These are phyloP conservation scores for Phoma sp. DNA, from an alignment of 2,329 filamentous ascomycete genomes.

Conservation along the genomic window DNA sequence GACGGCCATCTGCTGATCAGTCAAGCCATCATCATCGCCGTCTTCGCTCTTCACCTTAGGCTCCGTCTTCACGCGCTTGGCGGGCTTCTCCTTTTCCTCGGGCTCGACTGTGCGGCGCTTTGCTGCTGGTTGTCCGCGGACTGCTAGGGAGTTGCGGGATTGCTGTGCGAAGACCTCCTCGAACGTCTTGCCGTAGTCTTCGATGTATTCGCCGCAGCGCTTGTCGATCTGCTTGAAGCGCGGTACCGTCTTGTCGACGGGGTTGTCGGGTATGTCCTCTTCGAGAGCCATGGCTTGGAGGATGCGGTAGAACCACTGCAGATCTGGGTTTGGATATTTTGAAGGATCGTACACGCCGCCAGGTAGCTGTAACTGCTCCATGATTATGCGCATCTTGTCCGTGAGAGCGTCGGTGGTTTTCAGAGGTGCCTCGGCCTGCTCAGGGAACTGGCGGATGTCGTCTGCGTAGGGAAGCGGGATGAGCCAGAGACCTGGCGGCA, in stretches of 20 bases:
- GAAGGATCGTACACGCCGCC: constrained; percentile 82
- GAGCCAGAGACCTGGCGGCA: constrained; percentile 88
- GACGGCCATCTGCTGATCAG: constrained; percentile 53
- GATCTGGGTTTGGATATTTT: constrained; percentile 87
- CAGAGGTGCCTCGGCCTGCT: constrained; percentile 58
- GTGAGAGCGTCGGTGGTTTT: constrained; percentile 70
- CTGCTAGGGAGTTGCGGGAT: constrained; percentile 49
- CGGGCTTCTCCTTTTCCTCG: constrained; percentile 31
- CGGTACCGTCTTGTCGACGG: constrained; percentile 81
- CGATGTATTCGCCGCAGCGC: constrained; percentile 78
- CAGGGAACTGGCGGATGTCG: constrained; percentile 78
- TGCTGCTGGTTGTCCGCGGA: constrained; percentile 47
- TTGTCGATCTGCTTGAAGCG: constrained; percentile 87
- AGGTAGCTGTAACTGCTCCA: constrained; percentile 88
- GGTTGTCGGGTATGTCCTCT: constrained; percentile 80
- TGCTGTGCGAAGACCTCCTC: constrained; percentile 61
- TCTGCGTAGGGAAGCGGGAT: constrained; percentile 88
- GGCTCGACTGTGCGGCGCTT: constrained; percentile 52
- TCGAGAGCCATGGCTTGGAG: constrained; percentile 89
- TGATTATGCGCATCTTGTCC: constrained; percentile 79
- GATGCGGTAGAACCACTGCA: constrained; percentile 98
- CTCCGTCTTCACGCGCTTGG: constrained; percentile 40
- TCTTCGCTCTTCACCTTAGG: constrained; percentile 31
- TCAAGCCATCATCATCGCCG: constrained; percentile 37
- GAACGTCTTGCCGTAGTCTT: constrained; percentile 76